Conservation (phyloP, 1,284 basidiomycete species). For the Tetrapyrgos nigripes region DNA sequence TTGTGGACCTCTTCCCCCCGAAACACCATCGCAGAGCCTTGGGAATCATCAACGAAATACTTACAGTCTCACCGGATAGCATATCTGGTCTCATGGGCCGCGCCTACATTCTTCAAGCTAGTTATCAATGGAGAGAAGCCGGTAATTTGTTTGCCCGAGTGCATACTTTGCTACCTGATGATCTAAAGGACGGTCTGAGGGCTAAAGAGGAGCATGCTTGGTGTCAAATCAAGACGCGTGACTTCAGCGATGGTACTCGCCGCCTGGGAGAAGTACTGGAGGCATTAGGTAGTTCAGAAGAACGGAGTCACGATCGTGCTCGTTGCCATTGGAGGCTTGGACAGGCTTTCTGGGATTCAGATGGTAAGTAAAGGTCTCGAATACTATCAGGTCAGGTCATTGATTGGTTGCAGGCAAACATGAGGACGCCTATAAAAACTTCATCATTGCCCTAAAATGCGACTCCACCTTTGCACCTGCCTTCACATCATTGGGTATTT, state of each 20-base stretch:
- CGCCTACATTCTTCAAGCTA: conserved; percentile 76
- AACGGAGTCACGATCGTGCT: conserved; percentile 66
- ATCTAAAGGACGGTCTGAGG: conserved; percentile 60
- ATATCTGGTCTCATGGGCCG: conserved; percentile 74
- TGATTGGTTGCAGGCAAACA: conserved; percentile 44
- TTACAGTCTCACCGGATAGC: conserved; percentile 69
- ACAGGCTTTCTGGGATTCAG: conserved; percentile 58
- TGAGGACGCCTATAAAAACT: conserved; percentile 79
- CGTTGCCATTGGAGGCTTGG: conserved; percentile 61
- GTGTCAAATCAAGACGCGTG: conserved; percentile 74
- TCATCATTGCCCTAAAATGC: conserved; percentile 85
- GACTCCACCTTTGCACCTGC: conserved; percentile 85
- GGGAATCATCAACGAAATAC: conserved; percentile 74
- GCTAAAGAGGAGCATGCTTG: conserved; percentile 88
- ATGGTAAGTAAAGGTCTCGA: conserved; percentile 53
- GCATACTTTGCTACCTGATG: conserved; percentile 50
- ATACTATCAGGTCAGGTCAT: conserved; percentile 8
- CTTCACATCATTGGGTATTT: conserved; percentile 93
- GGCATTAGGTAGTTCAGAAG: conserved; percentile 59
- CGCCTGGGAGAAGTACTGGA: conserved; percentile 68
- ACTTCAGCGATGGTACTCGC: conserved; percentile 57
- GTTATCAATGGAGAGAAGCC: conserved; percentile 77
- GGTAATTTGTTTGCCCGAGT: conserved; percentile 64
- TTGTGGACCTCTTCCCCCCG: conserved; percentile 89
- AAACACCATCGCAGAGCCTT: conserved; percentile 88